Conservation (phyloP, 192 early-diverging fungal species). For the Gigaspora rosea region DNA sequence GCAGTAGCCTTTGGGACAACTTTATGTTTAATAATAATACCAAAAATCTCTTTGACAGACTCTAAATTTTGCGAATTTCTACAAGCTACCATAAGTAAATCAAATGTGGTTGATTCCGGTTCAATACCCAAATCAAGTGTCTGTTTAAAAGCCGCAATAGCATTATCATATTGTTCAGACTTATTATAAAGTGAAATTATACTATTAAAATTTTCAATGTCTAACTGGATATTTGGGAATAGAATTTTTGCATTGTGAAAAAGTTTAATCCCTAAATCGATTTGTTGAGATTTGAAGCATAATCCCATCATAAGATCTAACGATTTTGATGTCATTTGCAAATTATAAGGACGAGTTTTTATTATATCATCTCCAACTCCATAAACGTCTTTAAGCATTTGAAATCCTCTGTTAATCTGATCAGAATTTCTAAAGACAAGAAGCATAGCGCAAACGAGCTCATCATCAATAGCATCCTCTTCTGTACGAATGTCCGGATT, state of each 20-base stretch:
- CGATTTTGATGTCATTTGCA: constrained; percentile 13
- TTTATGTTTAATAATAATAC: not conserved
- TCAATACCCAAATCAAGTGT: not conserved
- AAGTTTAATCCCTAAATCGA: not conserved
- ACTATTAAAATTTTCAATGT: constrained; percentile 21
- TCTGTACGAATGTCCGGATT: too few relatives aligned
- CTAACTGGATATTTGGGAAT: constrained; percentile 1
- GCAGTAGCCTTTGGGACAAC: too few relatives aligned
- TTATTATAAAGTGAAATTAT: constrained; percentile 9
- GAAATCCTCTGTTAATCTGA: not conserved
- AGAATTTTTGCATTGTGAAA: not conserved
- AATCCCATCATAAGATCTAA: constrained; percentile 17
- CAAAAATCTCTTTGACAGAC: constrained; percentile 1
- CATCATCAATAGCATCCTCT: constrained; percentile 6
- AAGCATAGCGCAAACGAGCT: not conserved
- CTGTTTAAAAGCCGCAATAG: not conserved
- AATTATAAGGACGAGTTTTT: not conserved
- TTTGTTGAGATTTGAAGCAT: not conserved
- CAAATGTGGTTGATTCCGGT: not conserved
- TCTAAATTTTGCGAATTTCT: not conserved
- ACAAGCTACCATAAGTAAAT: constrained; percentile 9
- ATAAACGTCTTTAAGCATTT: constrained; percentile 8
- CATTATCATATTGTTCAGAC: not conserved
- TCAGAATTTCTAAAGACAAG: not conserved
- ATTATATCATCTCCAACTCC: constrained; percentile 1